Conservation (phyloP, 495 filamentous ascomycete species). For the Tricharina praecox region DNA sequence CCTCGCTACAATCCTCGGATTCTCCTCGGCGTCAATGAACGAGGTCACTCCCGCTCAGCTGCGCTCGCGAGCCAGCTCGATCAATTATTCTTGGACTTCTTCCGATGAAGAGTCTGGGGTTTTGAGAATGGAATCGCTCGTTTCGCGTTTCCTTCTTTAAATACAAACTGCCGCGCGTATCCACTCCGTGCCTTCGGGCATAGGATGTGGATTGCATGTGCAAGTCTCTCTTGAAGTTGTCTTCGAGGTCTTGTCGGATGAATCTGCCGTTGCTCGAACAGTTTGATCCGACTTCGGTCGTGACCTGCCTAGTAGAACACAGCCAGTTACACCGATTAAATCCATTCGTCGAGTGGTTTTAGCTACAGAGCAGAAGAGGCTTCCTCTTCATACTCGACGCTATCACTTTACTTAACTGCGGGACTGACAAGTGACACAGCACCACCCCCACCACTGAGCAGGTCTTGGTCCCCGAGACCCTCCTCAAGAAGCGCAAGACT, state of each 20-base stretch:
- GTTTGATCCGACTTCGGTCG: slow-evolving; percentile 4
- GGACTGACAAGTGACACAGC: slow-evolving; percentile 57
- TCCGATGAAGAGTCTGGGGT: slow-evolving; percentile 38
- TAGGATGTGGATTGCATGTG: too few species aligned
- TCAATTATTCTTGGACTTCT: slow-evolving; percentile 37
- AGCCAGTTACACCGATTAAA: slow-evolving; percentile 57
- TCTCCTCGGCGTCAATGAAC: background rate
- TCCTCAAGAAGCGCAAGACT: slow-evolving; percentile 99
- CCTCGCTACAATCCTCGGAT: background rate
- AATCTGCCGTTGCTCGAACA: slow-evolving; percentile 30
- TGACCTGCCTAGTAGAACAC: slow-evolving; percentile 5
- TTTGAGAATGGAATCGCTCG: slow-evolving; percentile 58
- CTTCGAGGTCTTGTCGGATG: slow-evolving; percentile 65
- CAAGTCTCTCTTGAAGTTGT: slow-evolving; percentile 34
- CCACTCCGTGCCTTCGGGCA: too few species aligned
- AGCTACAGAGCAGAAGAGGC: slow-evolving; percentile 73
- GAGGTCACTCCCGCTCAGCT: slow-evolving; percentile 8
- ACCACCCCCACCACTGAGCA: slow-evolving; percentile 76
- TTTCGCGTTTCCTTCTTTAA: slow-evolving; percentile 75
- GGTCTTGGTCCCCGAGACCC: slow-evolving; percentile 90
- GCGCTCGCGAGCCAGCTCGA: slow-evolving; percentile 61
- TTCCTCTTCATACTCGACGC: slow-evolving; percentile 83
- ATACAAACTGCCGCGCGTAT: slow-evolving; percentile 47
- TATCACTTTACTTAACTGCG: slow-evolving; percentile 45
- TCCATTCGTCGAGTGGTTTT: slow-evolving; percentile 57